phyloP scores from a whole-genome alignment of 192 early-diverging fungal genomes.

The Coemansia sp. region DNA sequence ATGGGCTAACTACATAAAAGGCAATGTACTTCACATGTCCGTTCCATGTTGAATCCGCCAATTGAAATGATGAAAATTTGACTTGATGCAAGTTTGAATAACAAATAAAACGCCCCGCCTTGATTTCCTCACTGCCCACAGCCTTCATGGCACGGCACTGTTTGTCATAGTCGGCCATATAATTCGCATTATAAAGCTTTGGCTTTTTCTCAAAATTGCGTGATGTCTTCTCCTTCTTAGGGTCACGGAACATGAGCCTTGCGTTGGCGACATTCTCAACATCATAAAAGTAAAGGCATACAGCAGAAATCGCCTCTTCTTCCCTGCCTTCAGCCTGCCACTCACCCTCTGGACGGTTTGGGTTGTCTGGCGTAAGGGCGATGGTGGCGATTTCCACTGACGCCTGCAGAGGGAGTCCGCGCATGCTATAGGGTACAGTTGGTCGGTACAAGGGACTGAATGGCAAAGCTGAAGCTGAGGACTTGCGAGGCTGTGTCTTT shows the following conservation, averaged over 20 bases:
- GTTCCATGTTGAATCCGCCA: not conserved
- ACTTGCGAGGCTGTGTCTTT: conserved; percentile 17
- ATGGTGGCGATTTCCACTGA: conserved; percentile 75
- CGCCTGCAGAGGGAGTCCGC: conserved; percentile 57
- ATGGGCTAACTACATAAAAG: not conserved
- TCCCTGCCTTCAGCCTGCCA: conserved; percentile 78
- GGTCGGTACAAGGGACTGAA: conserved; percentile 30
- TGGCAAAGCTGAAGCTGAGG: conserved; percentile 15
- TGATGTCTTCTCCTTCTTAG: not conserved
- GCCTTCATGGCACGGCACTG: not conserved
- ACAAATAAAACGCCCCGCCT: not conserved
- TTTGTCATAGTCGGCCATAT: not conserved
- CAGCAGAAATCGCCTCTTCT: conserved; percentile 70
- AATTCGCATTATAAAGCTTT: not conserved
- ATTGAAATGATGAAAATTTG: not conserved
- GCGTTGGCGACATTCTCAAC: conserved; percentile 63
- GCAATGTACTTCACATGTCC: conserved; percentile 4
- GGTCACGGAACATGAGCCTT: not conserved
- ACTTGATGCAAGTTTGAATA: not conserved
- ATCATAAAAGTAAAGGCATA: conserved; percentile 74
- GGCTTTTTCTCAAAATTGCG: not conserved
- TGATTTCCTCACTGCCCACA: not conserved
- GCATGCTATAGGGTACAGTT: conserved; percentile 29
- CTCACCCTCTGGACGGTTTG: conserved; percentile 52
- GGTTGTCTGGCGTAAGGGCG: conserved; percentile 65